Percentiles rank a stretch among this genome's conserved stretches.
Conservation (phyloP, 176 grass and related monocot genomes). For the Oryza australiensis region DNA sequence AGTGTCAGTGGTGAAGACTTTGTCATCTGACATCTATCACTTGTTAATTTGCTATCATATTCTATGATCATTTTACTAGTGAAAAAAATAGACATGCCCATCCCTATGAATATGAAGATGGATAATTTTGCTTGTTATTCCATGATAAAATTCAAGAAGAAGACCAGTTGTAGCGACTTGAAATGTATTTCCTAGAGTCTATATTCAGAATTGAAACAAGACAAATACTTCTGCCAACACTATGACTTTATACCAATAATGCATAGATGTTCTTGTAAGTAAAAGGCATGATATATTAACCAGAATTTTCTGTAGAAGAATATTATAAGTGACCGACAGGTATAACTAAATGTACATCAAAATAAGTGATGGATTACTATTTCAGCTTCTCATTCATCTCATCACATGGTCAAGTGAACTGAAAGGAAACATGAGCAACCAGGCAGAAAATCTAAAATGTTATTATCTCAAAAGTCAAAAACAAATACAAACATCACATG, state of each 20-base stretch:
- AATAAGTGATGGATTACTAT: neutral
- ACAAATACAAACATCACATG: neutral
- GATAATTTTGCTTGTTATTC: slow-evolving; percentile 6
- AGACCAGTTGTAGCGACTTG: neutral
- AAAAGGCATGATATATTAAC: neutral
- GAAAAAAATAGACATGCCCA: neutral
- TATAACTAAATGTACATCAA: neutral
- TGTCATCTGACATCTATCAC: neutral
- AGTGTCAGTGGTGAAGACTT: slow-evolving; percentile 14
- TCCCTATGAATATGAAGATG: neutral
- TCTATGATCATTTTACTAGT: neutral
- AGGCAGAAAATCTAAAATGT: neutral
- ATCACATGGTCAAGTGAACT: neutral
- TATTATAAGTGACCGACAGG: neutral
- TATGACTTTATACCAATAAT: neutral
- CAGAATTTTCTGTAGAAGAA: slow-evolving; percentile 3
- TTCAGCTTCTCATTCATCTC: neutral
- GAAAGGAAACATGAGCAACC: neutral
- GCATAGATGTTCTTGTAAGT: neutral
- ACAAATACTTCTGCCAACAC: neutral
- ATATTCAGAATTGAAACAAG: neutral
- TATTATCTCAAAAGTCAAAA: neutral
- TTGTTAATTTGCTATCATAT: neutral
- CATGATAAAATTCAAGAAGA: neutral
- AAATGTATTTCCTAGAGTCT: neutral